Base-by-base conservation (phyloP, 2,329 filamentous ascomycete species). In the Aspergillus caelatus region DNA sequence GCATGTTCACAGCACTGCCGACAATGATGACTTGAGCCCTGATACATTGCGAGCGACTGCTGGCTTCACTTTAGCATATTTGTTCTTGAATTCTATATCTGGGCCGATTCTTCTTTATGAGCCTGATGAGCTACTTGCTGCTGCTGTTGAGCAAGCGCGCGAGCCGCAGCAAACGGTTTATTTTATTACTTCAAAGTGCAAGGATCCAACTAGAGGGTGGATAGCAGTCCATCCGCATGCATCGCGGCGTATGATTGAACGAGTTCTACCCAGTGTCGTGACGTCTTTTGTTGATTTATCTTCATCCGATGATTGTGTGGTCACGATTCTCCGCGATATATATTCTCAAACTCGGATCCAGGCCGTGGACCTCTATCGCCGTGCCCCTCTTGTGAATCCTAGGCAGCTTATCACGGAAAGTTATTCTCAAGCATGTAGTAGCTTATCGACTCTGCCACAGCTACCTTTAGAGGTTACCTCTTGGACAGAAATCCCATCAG, bases 351-450 rank as follows among this genome's bases (percentile, higher is more conserved):
- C 21, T 26, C 32, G 7, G 1, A 16, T 56, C 16, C 53, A 26
- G 8, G 1, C 10, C 3, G 32, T 2, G 10, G 32, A 39, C 7
- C n/a, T 56, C 41, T 56, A 56, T 41, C 34, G 5, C 11, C 30
- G 16, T 56, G 53, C 4, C 10, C 39, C 28, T 14, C 4, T 9
- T 41, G 26, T 1, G 26, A 34, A 3, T 16, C 56, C 41, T 36
- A 9, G 26, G 10, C 39, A 58, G 16, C 41, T 58, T 58, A 45
- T 58, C 28, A 26, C 41, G 28, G 56, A 58, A 11, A 46, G 26
- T 4, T 58, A 58, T 58, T 3, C 26, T 48, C 56, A 48, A 45
- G 41, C 56, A 46, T 58, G 56, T 21, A 58, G 26, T 16, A 58
- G 26, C 12, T 34, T 58, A 26, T 9, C 41, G 56, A 58, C 41